Evolutionary conservation across 176 grass and related monocot genomes (phyloP).

Genomic region (Eleusine indica): DNA sequence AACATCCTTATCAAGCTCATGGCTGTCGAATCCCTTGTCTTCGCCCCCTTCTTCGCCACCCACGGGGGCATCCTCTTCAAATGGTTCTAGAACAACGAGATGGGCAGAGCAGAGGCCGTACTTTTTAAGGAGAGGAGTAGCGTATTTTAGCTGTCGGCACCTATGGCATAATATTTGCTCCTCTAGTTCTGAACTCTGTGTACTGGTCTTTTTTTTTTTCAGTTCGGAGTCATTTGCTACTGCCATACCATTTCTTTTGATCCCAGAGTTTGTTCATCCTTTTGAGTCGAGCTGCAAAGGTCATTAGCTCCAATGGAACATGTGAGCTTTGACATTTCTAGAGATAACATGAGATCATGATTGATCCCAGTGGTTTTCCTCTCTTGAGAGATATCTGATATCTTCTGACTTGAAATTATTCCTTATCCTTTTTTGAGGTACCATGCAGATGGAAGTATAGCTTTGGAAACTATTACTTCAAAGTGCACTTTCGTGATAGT

Average conservation of each 20-base stretch:
- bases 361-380: neutral
- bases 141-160: neutral
- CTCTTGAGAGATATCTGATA: neutral
- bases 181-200: constrained; percentile 32
- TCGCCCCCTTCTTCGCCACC: constrained; percentile 80
- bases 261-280: constrained; percentile 15
- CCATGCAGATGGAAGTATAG: neutral
- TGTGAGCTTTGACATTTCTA: neutral
- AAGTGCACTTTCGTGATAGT: neutral
- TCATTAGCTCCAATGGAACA: constrained; percentile 3
- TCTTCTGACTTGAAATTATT: neutral
- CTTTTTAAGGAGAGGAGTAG: constrained; percentile 21
- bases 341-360: constrained; percentile 22
- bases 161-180: constrained; percentile 31
- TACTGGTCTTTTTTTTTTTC: neutral
- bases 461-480: neutral
- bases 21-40: constrained; percentile 85
- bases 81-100: constrained; percentile 37
- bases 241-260: constrained; percentile 38
- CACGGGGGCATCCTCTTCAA: constrained; percentile 91
- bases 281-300: constrained; percentile 19
- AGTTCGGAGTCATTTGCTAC: neutral
- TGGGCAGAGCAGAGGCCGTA: neutral
- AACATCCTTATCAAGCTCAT: constrained; percentile 98
- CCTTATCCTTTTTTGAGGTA: neutral